Base-by-base conservation (phyloP, 768 basidiomycete genomes). In the Symmetrospora coprosmae region DNA sequence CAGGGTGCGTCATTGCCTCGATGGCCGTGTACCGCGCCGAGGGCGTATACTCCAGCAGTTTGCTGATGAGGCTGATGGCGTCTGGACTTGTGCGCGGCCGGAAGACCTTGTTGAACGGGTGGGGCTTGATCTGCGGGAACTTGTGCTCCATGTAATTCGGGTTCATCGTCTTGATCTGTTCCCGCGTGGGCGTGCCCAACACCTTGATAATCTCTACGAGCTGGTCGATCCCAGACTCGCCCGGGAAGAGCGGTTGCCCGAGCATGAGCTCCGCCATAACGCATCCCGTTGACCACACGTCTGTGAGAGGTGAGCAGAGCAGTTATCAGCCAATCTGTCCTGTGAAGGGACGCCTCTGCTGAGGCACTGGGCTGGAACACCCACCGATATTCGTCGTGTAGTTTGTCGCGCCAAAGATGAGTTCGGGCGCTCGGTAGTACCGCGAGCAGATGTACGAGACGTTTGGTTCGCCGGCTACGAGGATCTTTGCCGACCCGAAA, bases 111-210 rank as follows among this genome's bases (percentile, higher is more conserved):
- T 84, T 85, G 78, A 97, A 97, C 0, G 91, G 91, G 71, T 97
- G 92, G n/a, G 91, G 89, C 72, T 92, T 90, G 78, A 99, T 99
- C 75, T 97, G 92, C 1, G 94, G 94, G 78, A 99, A 99, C 75
- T 97, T 96, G 81, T 99, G 94, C 72, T 99, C 94, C 94, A 97
- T 97, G 76, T 99, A 99, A 77, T 99, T 99, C 56, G 94, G 94
- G 75, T 99, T 99, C 94, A 99, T 99, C 67, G 94, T 97, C 83
- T 99, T 97, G 81, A 99, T 99, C 74, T 99, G 94, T 72, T 97
- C 94, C 67, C 92, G 78, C 61, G 94, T 91, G 2, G 94, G 94
- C 21, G 94, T 99, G 16, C 94, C 94, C 53, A 99, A 81, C 41
- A 99, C 90, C 74, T 99, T 99, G 83, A 99, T 99, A 68, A 99